Conservation (phyloP, 768 basidiomycete genomes). For the Agrocybe praecox region DNA sequence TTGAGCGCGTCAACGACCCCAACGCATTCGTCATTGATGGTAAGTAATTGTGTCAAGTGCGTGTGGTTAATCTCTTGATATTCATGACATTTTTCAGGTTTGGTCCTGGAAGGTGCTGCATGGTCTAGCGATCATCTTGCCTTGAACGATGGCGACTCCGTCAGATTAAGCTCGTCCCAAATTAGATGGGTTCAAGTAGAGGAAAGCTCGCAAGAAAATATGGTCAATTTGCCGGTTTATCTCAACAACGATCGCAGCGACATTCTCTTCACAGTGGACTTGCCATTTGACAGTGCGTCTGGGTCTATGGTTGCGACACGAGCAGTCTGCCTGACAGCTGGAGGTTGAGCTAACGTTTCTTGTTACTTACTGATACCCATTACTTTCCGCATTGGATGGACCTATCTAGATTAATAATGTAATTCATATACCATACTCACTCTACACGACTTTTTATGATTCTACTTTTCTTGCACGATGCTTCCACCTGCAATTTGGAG, state of each 20-base stretch:
- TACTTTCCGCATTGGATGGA: conserved; percentile 13
- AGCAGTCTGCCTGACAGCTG: conserved; percentile 89
- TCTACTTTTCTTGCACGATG: conserved; percentile 27
- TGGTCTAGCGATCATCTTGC: conserved; percentile 70
- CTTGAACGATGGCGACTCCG: conserved; percentile 86
- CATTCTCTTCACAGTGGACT: conserved; percentile 86
- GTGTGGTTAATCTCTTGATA: background rate
- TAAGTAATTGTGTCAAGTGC: conserved; percentile 38
- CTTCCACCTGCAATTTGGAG: conserved; percentile 63
- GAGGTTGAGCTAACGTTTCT: conserved; percentile 40
- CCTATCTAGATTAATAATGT: conserved; percentile 18
- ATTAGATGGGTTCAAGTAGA: conserved; percentile 81
- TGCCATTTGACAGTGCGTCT: conserved; percentile 73
- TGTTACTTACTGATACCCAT: background rate
- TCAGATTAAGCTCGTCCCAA: conserved; percentile 79
- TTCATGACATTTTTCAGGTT: conserved; percentile 48
- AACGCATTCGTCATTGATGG: conserved; percentile 88
- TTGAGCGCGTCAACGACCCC: conserved; percentile 78
- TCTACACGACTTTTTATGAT: conserved; percentile 20
- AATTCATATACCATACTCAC: conserved; percentile 19
- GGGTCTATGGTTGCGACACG: conserved; percentile 79
- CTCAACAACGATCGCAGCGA: conserved; percentile 89
- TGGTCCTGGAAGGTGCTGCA: conserved; percentile 84
- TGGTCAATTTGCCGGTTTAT: conserved; percentile 89
- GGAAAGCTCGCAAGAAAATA: conserved; percentile 35